Evolutionary conservation across 2,329 filamentous ascomycete species (phyloP), one percentile per base, ranked within the genome.

Genomic region (Aspergillus flavus): DNA sequence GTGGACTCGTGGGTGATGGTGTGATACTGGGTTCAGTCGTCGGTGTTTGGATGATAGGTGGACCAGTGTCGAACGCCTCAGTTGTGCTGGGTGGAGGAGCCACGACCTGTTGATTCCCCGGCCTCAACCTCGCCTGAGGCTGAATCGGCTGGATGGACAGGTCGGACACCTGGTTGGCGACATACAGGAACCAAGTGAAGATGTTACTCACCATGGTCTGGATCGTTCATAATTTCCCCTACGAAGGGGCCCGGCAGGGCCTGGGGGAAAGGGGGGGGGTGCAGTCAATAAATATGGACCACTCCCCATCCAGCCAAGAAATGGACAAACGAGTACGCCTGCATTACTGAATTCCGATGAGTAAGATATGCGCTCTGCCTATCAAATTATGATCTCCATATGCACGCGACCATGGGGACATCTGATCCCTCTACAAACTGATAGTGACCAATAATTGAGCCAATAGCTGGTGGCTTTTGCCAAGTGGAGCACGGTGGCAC

Each of bases 41-140:
- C 4, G 48, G 19, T 2, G 48, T 30, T 32, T 11, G 28, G 11
- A 34, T 34, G 26, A 30, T 50, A 30, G 26, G 5, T 7, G 46
- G 23, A 28, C 19, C 39, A 41, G 7, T 6, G n/a, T 41, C 39
- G 19, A 23, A 12, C n/a, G 21, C 4, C 11, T 46, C 9, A 14
- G 43, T 46, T 11, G 43, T 11, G 11, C 43, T 46, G n/a, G 48
- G 50, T 9, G 36, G 21, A 26, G 59, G 30, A 21, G 39, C 48
- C 11, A 59, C 34, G n/a, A 36, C 46, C 34, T 36, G 26, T 19
- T 57, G 59, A 41, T 70, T 56, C 41, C 61, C 58, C 39, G 68
- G 64, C n/a, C 64, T 63, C 34, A 70, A 50, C n/a, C 66, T 64
- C 48, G 61, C 60, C 59, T 71, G 69, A 6, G 68, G 68, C 41